Conservation (phyloP, 306 rosid species). For the Acacia acuminata region DNA sequence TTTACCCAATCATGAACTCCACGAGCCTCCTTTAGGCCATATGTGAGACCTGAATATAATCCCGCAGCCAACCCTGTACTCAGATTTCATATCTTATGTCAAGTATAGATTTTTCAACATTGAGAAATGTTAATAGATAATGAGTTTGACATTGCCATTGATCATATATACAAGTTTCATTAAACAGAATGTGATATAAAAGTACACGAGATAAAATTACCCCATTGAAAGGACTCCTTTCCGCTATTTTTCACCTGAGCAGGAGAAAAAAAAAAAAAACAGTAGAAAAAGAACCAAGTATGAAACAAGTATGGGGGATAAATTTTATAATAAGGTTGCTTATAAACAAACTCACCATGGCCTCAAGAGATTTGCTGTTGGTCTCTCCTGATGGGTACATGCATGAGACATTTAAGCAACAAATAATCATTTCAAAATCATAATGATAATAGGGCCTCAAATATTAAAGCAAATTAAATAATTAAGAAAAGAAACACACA, state of each 20-base stretch:
- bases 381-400: conserved; percentile 64
- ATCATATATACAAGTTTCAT: neutral
- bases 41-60: conserved; percentile 86
- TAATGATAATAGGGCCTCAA: neutral
- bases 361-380: conserved; percentile 73
- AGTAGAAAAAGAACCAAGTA: neutral
- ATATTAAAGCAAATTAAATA: neutral
- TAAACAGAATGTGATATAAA: neutral
- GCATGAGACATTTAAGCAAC: neutral
- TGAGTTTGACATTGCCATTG: neutral
- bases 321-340: neutral
- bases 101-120: neutral
- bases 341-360: conserved; percentile 67
- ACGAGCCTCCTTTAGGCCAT: conserved; percentile 89
- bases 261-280: neutral
- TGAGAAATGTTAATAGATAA: no score
- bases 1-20: conserved; percentile 95
- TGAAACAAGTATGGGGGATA: neutral
- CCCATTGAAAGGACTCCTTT: conserved; percentile 91
- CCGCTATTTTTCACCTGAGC: conserved; percentile 81
- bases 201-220: conserved; percentile 29
- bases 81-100: neutral
- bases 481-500: neutral
- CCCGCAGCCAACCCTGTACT: conserved; percentile 90
- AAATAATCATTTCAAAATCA: neutral